phyloP scores from a whole-genome alignment of 768 basidiomycete genomes.

The Phanerochaete sordida region DNA sequence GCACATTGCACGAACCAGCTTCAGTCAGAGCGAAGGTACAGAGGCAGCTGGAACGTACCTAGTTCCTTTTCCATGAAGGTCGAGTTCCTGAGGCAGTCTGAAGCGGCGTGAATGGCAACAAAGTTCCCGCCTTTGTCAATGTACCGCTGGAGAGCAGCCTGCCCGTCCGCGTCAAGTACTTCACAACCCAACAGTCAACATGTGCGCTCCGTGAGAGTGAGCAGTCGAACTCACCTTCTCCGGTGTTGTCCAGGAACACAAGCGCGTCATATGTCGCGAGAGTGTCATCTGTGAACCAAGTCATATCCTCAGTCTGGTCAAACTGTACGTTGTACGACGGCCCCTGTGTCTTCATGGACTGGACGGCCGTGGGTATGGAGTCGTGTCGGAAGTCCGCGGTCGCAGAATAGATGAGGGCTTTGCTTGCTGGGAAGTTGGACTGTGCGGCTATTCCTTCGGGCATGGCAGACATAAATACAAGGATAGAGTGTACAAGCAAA shows the following conservation, averaged over 20 bases:
- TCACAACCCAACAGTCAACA: background rate
- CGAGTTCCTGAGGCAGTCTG: conserved; percentile 38
- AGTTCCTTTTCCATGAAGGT: conserved; percentile 39
- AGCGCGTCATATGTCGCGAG: conserved; percentile 40
- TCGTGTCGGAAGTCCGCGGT: conserved; percentile 46
- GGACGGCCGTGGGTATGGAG: conserved; percentile 46
- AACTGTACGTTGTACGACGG: conserved; percentile 34
- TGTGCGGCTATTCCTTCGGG: background rate
- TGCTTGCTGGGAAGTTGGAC: background rate
- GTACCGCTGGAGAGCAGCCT: conserved; percentile 39
- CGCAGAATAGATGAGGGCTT: conserved; percentile 32
- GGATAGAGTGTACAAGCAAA: background rate
- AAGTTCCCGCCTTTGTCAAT: conserved; percentile 44
- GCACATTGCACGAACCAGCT: too few species aligned
- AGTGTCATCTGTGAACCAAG: conserved; percentile 37
- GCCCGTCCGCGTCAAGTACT: conserved; percentile 40
- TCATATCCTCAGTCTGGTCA: conserved; percentile 41
- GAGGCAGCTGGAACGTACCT: conserved; percentile 21
- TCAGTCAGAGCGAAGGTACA: background rate
- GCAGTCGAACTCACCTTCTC: conserved; percentile 33
- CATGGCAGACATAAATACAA: background rate
- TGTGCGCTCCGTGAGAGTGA: background rate
- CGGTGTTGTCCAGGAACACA: conserved; percentile 43
- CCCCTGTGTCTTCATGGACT: conserved; percentile 31
- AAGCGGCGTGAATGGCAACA: conserved; percentile 43